phyloP scores from a whole-genome alignment of 139 green algal genomes.

The Micractinium sp. region DNA sequence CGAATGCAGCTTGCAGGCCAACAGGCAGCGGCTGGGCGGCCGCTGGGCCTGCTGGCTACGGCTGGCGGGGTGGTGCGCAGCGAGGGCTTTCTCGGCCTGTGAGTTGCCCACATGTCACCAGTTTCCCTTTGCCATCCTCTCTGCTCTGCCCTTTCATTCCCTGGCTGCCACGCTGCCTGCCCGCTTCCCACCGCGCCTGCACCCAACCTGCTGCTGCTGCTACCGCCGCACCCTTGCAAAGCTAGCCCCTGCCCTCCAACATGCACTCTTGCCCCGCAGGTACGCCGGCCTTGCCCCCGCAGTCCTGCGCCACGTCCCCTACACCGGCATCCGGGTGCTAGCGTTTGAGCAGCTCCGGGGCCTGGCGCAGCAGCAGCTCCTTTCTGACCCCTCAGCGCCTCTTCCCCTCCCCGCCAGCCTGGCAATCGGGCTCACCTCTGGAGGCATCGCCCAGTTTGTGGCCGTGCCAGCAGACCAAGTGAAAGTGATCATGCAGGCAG shows the following conservation, averaged over 20 bases:
- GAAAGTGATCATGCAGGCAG: slow-evolving; percentile 62
- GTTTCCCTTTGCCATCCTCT: not conserved
- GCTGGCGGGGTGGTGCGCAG: slow-evolving; percentile 34
- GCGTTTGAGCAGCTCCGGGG: slow-evolving; percentile 61
- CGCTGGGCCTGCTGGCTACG: slow-evolving; percentile 18
- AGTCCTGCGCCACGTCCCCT: slow-evolving; percentile 64
- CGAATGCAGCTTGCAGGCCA: slow-evolving; percentile 64
- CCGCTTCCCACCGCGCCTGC: not conserved
- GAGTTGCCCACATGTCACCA: not conserved
- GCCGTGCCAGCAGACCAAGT: slow-evolving; percentile 74
- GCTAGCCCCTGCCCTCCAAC: not conserved
- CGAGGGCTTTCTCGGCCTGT: slow-evolving; percentile 50
- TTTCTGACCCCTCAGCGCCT: not conserved
- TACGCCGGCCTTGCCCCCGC: slow-evolving; percentile 66
- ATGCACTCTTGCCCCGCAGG: not conserved
- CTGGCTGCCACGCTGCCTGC: not conserved
- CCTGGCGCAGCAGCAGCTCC: not conserved
- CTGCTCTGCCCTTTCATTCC: not conserved
- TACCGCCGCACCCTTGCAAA: not conserved
- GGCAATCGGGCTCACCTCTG: slow-evolving; percentile 53
- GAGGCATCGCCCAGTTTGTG: slow-evolving; percentile 67
- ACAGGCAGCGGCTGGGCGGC: not conserved
- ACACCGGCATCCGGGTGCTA: slow-evolving; percentile 65
- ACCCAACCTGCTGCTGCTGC: not conserved
- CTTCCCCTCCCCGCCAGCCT: slow-evolving; percentile 36